phyloP scores from a whole-genome alignment of 306 rosid species.

The cucumber (Cucumis sativus) region Cucumber_9930_V3 NC_026657.2:252001-252500 shows the following conservation, averaged over 20 bases:
- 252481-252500: conserved; percentile 12
- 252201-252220: neutral
- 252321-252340: neutral
- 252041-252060: too few relatives aligned
- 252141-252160: too few relatives aligned
- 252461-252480: conserved; percentile 1
- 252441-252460: neutral
- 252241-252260: neutral
- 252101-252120: too few relatives aligned
- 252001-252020: too few relatives aligned
- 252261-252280: too few relatives aligned
- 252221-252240: neutral
- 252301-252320: neutral
- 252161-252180: neutral
- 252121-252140: too few relatives aligned
- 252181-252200: neutral
- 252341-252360: neutral
- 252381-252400: neutral
- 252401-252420: neutral
- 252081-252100: too few relatives aligned
- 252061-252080: too few relatives aligned
- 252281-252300: too few relatives aligned
- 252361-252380: neutral
- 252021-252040: too few relatives aligned
- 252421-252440: neutral